Evolutionary conservation across 495 filamentous ascomycete genomes (phyloP).

Genomic region (Talaromyces proteolyticus): DNA sequence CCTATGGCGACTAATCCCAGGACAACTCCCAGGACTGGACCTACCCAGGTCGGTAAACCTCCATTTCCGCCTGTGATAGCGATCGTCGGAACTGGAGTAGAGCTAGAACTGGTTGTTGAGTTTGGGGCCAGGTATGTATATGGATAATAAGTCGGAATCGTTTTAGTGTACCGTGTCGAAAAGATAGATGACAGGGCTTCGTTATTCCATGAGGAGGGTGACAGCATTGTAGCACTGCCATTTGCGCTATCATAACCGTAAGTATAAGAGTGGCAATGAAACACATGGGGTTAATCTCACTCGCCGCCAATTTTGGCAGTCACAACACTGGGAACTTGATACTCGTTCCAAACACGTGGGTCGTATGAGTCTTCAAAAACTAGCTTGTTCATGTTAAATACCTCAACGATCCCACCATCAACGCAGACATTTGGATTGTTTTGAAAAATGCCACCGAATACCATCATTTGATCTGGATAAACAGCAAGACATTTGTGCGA

Average conservation of each 20-base stretch:
- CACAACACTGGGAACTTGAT: conserved; percentile 56
- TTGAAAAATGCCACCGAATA: conserved; percentile 49
- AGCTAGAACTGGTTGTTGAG: conserved; percentile 8
- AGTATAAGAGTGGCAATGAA: neutral
- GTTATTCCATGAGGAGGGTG: conserved; percentile 45
- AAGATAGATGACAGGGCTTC: conserved; percentile 48
- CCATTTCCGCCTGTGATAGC: conserved; percentile 9
- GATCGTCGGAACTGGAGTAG: neutral
- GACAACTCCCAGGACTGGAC: conserved; percentile 61
- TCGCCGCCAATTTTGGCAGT: conserved; percentile 55
- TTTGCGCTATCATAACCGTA: conserved; percentile 18
- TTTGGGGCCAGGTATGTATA: conserved; percentile 30
- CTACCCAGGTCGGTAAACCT: conserved; percentile 54
- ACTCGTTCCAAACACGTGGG: conserved; percentile 49
- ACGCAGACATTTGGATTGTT: conserved; percentile 36
- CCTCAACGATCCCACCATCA: conserved; percentile 44
- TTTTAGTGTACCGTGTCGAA: conserved; percentile 44
- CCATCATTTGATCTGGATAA: conserved; percentile 70
- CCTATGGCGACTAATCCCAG: conserved; percentile 56
- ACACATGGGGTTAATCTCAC: conserved; percentile 19
- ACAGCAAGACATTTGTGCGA: conserved; percentile 61
- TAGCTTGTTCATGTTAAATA: conserved; percentile 59
- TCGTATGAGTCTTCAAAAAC: conserved; percentile 56
- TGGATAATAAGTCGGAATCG: conserved; percentile 55
- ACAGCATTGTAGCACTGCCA: conserved; percentile 54